Conservation (phyloP, 306 rosid genomes). For the Cotoneaster glaucophyllus region DNA sequence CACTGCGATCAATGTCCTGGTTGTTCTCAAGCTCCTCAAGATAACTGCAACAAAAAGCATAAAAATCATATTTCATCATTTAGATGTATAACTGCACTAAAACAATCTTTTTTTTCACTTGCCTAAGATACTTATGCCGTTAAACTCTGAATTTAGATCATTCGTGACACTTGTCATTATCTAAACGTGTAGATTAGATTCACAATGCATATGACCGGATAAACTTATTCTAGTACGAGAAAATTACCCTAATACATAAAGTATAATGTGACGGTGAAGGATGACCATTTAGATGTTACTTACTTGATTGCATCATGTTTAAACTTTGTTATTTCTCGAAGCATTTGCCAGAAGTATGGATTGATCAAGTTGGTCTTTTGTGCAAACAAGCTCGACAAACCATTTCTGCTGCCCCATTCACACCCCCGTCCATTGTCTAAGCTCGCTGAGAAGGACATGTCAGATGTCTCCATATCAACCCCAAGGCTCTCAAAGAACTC, state of each 20-base stretch:
- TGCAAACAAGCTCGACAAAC: slow-evolving; percentile 66
- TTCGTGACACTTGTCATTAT: neutral
- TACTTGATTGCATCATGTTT: slow-evolving; percentile 66
- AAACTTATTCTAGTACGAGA: too few relatives aligned
- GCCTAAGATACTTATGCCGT: too few relatives aligned
- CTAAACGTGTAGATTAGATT: neutral
- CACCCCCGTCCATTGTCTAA: slow-evolving; percentile 63
- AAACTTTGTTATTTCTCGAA: slow-evolving; percentile 63
- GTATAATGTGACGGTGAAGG: neutral
- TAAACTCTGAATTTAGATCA: neutral
- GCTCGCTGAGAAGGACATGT: slow-evolving; percentile 82
- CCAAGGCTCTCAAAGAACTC: slow-evolving; percentile 75
- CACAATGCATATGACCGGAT: neutral
- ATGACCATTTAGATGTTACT: slow-evolving; percentile 2
- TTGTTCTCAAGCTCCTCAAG: slow-evolving; percentile 65
- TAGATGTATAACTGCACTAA: neutral
- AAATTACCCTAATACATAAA: too few relatives aligned
- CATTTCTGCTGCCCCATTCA: slow-evolving; percentile 89
- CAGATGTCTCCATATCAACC: slow-evolving; percentile 76
- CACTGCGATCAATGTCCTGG: slow-evolving; percentile 64
- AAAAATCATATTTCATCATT: neutral
- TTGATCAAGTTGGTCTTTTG: slow-evolving; percentile 65
- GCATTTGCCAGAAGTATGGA: slow-evolving; percentile 77
- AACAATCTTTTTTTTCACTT: neutral
- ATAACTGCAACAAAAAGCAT: slow-evolving; percentile 38